These are phyloP conservation scores for Xylariaceae sp. DNA, from an alignment of 2,329 filamentous ascomycete species.

Conservation along the genomic window DNA sequence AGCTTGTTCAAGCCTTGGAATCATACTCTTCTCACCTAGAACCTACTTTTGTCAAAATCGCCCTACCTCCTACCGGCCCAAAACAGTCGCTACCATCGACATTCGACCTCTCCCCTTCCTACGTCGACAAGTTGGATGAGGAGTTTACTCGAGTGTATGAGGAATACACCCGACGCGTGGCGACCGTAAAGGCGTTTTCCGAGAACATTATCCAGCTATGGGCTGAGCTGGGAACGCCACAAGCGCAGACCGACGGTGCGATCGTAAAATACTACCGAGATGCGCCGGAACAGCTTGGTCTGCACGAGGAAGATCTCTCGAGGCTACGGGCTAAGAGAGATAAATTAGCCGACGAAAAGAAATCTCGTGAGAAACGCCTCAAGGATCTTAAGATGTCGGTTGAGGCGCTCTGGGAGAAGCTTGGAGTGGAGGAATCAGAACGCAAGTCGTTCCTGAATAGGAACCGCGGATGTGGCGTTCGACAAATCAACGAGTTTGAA, in stretches of 20 bases:
- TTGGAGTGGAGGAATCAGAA: constrained; percentile 82
- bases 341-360: constrained; percentile 88
- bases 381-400: constrained; percentile 78
- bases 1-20: constrained; percentile 90
- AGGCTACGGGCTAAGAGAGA: constrained; percentile 78
- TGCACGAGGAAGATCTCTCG: constrained; percentile 85
- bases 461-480: constrained; percentile 88
- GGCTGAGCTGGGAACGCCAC: constrained; percentile 93
- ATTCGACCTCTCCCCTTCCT: constrained; percentile 91
- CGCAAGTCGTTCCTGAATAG: constrained; percentile 83
- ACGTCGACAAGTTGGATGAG: constrained; percentile 83
- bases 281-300: constrained; percentile 88
- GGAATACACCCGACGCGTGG: constrained; percentile 87
- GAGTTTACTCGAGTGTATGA: constrained; percentile 97
- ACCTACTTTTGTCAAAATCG: constrained; percentile 82
- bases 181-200: constrained; percentile 73
- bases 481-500: constrained; percentile 95
- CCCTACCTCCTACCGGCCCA: constrained; percentile 80
- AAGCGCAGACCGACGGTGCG: constrained; percentile 85
- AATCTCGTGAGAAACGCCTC: constrained; percentile 76
- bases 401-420: constrained; percentile 87
- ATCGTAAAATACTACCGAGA: constrained; percentile 92
- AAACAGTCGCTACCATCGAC: constrained; percentile 78
- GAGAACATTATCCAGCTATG: constrained; percentile 93
- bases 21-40: constrained; percentile 98